phyloP scores from a whole-genome alignment of 768 basidiomycete genomes.

The Pseudohyphozyma bogoriensis region DNA sequence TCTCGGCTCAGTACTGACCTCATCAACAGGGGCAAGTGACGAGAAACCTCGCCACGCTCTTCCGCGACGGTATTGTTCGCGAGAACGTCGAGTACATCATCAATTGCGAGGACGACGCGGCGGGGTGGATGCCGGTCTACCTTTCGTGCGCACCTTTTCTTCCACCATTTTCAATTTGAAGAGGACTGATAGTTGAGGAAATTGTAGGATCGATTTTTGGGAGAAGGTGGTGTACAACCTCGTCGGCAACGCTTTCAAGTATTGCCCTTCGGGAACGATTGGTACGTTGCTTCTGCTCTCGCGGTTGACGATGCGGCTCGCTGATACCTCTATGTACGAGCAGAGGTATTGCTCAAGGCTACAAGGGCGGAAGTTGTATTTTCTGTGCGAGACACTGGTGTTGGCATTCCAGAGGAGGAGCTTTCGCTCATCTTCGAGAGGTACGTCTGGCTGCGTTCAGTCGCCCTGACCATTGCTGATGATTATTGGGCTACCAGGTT shows the following conservation, averaged over 20 bases:
- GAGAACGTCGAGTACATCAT: conserved; percentile 13
- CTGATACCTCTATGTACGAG: not conserved
- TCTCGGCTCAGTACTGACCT: not conserved
- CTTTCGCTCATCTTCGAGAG: conserved; percentile 26
- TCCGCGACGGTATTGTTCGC: conserved; percentile 20
- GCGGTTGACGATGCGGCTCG: too few relatives aligned
- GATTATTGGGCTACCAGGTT: not conserved
- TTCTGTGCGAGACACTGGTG: not conserved
- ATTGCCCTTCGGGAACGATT: too few relatives aligned
- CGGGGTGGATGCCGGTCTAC: conserved; percentile 6
- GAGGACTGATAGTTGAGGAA: too few relatives aligned
- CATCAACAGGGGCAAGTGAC: conserved; percentile 6
- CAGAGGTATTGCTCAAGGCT: not conserved
- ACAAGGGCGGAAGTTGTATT: not conserved
- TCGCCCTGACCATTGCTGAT: not conserved
- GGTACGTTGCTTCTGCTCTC: too few relatives aligned
- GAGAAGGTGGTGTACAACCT: conserved; percentile 20
- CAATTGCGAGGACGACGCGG: conserved; percentile 23
- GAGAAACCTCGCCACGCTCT: conserved; percentile 20
- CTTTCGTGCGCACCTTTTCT: too few relatives aligned
- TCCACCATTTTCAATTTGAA: too few relatives aligned
- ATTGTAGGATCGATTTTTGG: conserved; percentile 20
- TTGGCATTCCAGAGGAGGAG: conserved; percentile 18
- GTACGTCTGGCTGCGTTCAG: not conserved
- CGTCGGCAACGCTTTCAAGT: conserved; percentile 21